Conservation (phyloP, 129 eudicot genomes). For the Ambrosia artemisiifolia region DNA sequence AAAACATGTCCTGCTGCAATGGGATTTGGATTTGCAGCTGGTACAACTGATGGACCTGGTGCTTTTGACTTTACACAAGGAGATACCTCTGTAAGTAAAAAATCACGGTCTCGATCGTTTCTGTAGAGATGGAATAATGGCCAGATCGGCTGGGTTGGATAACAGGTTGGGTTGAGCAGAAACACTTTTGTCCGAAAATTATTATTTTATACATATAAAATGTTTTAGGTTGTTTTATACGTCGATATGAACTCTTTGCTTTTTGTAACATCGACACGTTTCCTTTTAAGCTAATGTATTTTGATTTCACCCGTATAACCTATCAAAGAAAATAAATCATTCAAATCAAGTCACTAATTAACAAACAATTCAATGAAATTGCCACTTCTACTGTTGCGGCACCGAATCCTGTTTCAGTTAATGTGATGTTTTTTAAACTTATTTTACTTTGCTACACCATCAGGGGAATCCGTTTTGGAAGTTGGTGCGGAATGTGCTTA, state of each 20-base stretch:
- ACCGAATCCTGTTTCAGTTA: not conserved
- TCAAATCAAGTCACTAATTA: not conserved
- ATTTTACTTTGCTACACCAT: constrained; percentile 5
- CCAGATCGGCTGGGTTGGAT: not conserved
- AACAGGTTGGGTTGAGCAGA: no score
- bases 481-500: constrained; percentile 78
- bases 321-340: not conserved
- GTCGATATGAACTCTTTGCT: not conserved
- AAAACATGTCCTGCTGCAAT: constrained; percentile 98
- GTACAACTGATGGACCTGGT: constrained; percentile 99
- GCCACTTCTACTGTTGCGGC: not conserved
- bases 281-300: not conserved
- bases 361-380: not conserved
- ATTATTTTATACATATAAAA: not conserved
- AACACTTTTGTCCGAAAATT: not conserved
- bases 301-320: not conserved
- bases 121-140: not conserved
- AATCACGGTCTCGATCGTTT: constrained; percentile 3
- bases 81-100: constrained; percentile 55
- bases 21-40: constrained; percentile 99
- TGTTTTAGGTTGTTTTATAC: not conserved
- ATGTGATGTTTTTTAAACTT: not conserved
- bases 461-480: constrained; percentile 98
- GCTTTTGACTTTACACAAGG: constrained; percentile 98
- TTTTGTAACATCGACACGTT: not conserved